Base-by-base conservation (phyloP, 331 rosid genomes). In the Telfairia occidentalis region DNA sequence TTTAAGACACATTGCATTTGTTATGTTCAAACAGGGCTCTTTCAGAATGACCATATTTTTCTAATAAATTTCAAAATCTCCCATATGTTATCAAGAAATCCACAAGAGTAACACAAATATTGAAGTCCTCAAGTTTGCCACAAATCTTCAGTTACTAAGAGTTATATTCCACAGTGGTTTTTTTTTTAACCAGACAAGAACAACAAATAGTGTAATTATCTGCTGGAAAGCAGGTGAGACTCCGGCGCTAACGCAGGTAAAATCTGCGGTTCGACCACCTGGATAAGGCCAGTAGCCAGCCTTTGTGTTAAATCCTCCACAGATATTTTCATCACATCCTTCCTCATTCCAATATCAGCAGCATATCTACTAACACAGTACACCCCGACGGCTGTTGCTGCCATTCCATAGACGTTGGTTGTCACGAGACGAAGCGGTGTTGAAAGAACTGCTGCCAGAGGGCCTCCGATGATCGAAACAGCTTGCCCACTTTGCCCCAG, bases 401-500 rank as follows among this genome's bases (percentile, higher is more conserved):
- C 96, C 96, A 88, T 91, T 65, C 97, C 97, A 50, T 91, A 94
- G 19, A 90, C 58, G 15, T 91, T 94, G 9, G 96, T 84, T 5
- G 96, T 94, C 11, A 94, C 84, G 0, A 91, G 79, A 18, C 96
- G 92, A 76, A 91, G 75, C 0, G 98, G 97, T 0, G 95, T 75
- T 0, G 97, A 87, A 26, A 91, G 70, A 71, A 87, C 92, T 0
- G 97, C 97, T 1, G 96, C 91, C 24, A 91, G 86, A 79, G 97
- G 96, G 2, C 97, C 98, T 9, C 96, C 97, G 21, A 94, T 86
- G 38, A 89, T 89, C 16, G 98, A 91, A 58, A 77, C 87, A 5
- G 92, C 91, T 76, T 94, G 98, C 34, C 98, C 98, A 43, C 97
- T 94, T 75, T 86, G 97, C 49, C 97, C 92, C 4, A 94, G 35